Base-by-base conservation (phyloP, 768 basidiomycete genomes). In the Pisolithus sp. region DNA sequence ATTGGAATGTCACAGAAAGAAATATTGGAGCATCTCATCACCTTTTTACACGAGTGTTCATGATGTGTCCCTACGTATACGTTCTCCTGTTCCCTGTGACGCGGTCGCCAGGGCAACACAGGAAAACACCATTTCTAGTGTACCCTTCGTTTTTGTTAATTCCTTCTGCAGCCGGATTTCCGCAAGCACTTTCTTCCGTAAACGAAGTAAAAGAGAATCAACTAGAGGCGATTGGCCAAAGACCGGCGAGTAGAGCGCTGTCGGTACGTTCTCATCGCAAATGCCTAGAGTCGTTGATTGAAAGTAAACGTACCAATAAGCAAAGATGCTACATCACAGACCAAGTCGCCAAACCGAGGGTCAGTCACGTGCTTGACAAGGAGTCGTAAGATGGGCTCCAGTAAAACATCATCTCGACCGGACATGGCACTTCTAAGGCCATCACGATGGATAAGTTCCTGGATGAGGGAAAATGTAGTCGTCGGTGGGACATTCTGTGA, bases 151-250 rank as follows among this genome's bases (percentile, higher is more conserved):
- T 69, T 86, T 87, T 54, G 82, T 71, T 47, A 98, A 70, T 65
- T 97, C 91, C 57, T 80, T 80, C 68, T 97, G 93, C 68, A 99
- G 93, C 21, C 78, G 81, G 48, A 97, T 71, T 67, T 99, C 96
- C 37, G 82, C 79, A 39, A 80, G 70, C n/a, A 98, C 79, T 63
- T 93, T 93, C 65, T 83, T 86, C 51, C 83, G 84, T 40, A 98
- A 71, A 34, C 85, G 83, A 24, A 86, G 71, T 61, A 98, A 85
- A 37, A 95, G 74, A 6, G 85, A 76, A 68, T 98, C 96, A 49
- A 99, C 88, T 41, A 93, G 73, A 0, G 93, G 92, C 21, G 93
- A 93, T 68, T 95, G 92, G 2, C 95, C 95, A n/a, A 98, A 73
- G 34, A 95, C 86, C 0, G 90, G 80, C 2, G 79, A 75, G 67